Conservation (phyloP, 805 yeast genomes). For the Ogataea thermomethanolica region DNA sequence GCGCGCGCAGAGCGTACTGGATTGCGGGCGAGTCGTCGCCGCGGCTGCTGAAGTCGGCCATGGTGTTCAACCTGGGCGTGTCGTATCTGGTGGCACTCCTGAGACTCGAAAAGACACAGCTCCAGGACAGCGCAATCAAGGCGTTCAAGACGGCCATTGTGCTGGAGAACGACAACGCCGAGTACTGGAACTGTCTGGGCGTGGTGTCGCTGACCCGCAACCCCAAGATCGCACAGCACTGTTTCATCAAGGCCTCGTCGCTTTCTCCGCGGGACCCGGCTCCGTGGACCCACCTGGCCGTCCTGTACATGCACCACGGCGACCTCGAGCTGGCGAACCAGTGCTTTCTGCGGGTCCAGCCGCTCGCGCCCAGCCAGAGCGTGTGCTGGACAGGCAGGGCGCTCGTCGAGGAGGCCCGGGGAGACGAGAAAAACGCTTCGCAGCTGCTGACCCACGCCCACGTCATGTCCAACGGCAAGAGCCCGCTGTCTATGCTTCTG, state of each 20-base stretch:
- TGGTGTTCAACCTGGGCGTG: constrained; percentile 68
- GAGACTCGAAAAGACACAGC: constrained; percentile 19
- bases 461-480: constrained; percentile 69
- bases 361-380: constrained; percentile 73
- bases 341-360: constrained; percentile 69
- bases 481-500: constrained; percentile 64
- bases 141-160: constrained; percentile 65
- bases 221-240: constrained; percentile 83
- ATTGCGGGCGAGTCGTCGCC: constrained; percentile 36
- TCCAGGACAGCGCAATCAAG: constrained; percentile 51
- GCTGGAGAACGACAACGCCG: constrained; percentile 64
- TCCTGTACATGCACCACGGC: constrained; percentile 62
- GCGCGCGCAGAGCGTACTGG: constrained; percentile 44
- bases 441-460: constrained; percentile 74
- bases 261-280: constrained; percentile 63
- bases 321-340: constrained; percentile 72
- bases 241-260: constrained; percentile 78
- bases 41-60: constrained; percentile 51
- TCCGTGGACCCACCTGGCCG: constrained; percentile 81
- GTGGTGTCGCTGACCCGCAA: constrained; percentile 61
- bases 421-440: constrained; percentile 48
- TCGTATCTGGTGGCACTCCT: constrained; percentile 50
- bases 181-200: constrained; percentile 83
- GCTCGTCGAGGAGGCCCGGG: constrained; percentile 48
- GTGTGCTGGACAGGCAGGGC: constrained; percentile 89